Conservation (phyloP, 345 rosid genomes). For the Leavenworthia alabamica region DNA sequence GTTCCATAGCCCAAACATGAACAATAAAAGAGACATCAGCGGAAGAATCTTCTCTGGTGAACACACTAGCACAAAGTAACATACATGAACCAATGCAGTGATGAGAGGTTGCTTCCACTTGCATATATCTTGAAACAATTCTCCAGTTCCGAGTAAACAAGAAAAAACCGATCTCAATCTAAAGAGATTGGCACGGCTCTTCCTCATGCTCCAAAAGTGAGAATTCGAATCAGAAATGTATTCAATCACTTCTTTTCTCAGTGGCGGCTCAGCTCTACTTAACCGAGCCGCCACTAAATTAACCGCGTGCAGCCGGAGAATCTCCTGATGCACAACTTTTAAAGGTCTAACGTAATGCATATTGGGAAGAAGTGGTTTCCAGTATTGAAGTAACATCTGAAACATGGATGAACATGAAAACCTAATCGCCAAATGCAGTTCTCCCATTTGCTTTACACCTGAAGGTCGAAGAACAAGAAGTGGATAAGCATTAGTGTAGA, state of each 20-base stretch:
- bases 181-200: slow-evolving; percentile 86
- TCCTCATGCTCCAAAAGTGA: slow-evolving; percentile 97
- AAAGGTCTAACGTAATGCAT: slow-evolving; percentile 84
- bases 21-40: slow-evolving; percentile 63
- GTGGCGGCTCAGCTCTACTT: slow-evolving; percentile 82
- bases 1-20: slow-evolving; percentile 75
- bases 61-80: slow-evolving; percentile 57
- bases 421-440: slow-evolving; percentile 77
- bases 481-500: slow-evolving; percentile 79
- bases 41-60: slow-evolving; percentile 82
- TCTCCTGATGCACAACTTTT: slow-evolving; percentile 66
- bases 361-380: slow-evolving; percentile 71
- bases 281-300: slow-evolving; percentile 71
- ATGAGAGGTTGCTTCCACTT: slow-evolving; percentile 73
- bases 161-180: slow-evolving; percentile 60
- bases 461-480: slow-evolving; percentile 67
- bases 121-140: slow-evolving; percentile 81
- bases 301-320: slow-evolving; percentile 70
- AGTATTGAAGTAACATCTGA: slow-evolving; percentile 54
- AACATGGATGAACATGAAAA: slow-evolving; percentile 60
- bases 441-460: slow-evolving; percentile 96
- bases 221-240: slow-evolving; percentile 80
- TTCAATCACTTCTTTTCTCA: slow-evolving; percentile 74
- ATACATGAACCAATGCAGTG: slow-evolving; percentile 52
- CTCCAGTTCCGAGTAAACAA: slow-evolving; percentile 51